A percentile compares a stretch with the other conserved stretches of the same genome.
phyloP scores from a whole-genome alignment of 106 monocot genomes.

The Dactylorhiza incarnata region DNA sequence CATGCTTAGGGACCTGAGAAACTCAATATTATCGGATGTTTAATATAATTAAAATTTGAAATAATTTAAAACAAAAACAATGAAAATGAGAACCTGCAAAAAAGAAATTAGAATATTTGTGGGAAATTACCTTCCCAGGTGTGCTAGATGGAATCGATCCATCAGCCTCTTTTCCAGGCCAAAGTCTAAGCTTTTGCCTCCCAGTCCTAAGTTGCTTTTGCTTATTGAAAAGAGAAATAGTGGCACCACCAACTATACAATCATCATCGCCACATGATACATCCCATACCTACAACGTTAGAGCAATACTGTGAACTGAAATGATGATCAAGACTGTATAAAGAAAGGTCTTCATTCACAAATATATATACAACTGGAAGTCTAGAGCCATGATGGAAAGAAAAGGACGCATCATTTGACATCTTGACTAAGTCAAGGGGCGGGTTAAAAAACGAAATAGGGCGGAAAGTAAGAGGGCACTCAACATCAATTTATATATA shows the following conservation, averaged over 20 bases:
- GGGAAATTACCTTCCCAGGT: slow-evolving; percentile 75
- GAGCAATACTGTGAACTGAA: background rate
- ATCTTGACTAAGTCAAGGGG: background rate
- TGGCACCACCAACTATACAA: slow-evolving; percentile 72
- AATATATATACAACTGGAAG: too few relatives aligned
- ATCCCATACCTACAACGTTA: slow-evolving; percentile 75
- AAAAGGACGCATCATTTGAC: background rate
- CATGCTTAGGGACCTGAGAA: slow-evolving; percentile 71
- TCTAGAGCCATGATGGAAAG: background rate
- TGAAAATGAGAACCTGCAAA: background rate
- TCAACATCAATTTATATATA: background rate
- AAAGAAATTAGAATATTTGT: background rate
- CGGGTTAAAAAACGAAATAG: background rate
- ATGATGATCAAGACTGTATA: background rate
- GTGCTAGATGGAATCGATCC: slow-evolving; percentile 81
- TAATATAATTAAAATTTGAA: background rate
- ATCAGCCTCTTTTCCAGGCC: slow-evolving; percentile 74
- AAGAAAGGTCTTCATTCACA: background rate
- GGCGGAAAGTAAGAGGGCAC: background rate
- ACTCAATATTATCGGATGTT: background rate
- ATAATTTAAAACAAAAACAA: background rate
- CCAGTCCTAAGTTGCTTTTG: slow-evolving; percentile 87
- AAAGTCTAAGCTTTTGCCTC: slow-evolving; percentile 84
- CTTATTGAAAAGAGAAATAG: slow-evolving; percentile 79
- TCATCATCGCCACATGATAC: slow-evolving; percentile 49